Conservation (phyloP, 331 rosid genomes). For the Ulmus americana region DNA sequence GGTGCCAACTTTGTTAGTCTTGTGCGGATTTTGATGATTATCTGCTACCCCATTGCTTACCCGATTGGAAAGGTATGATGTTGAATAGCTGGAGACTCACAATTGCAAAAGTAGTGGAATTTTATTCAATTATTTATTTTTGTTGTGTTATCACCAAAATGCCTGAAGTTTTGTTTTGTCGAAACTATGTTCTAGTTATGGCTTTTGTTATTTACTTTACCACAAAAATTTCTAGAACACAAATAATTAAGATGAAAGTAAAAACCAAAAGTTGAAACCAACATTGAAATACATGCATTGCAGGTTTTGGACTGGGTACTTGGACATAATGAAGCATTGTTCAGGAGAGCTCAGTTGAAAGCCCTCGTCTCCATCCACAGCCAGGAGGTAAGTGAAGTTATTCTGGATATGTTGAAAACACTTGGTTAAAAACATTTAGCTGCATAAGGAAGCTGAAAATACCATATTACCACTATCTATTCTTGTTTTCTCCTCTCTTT, state of each 20-base stretch:
- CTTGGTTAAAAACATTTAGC: conserved; percentile 13
- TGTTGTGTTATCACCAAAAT: too few relatives aligned
- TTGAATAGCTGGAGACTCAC: too few relatives aligned
- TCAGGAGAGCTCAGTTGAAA: conserved; percentile 90
- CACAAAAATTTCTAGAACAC: too few relatives aligned
- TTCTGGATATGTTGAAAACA: conserved; percentile 12
- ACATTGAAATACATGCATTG: conserved; percentile 18
- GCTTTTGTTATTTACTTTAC: too few relatives aligned
- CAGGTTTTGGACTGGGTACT: conserved; percentile 75
- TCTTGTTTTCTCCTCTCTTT: neutral
- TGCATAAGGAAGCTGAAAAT: conserved; percentile 12
- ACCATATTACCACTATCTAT: neutral
- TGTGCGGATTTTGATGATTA: conserved; percentile 69
- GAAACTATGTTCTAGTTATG: too few relatives aligned
- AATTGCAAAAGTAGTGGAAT: neutral
- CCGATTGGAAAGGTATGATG: conserved; percentile 83
- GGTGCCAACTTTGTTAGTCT: conserved; percentile 79
- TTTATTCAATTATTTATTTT: too few relatives aligned
- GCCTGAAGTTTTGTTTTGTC: too few relatives aligned
- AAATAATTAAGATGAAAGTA: too few relatives aligned
- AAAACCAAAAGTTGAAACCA: conserved; percentile 3
- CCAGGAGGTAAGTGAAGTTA: conserved; percentile 55
- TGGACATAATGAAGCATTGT: conserved; percentile 87
- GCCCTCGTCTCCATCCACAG: conserved; percentile 90
- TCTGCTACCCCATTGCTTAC: conserved; percentile 86